Conservation (phyloP, 2,329 filamentous ascomycete genomes). For the Cercospora janseana region DNA sequence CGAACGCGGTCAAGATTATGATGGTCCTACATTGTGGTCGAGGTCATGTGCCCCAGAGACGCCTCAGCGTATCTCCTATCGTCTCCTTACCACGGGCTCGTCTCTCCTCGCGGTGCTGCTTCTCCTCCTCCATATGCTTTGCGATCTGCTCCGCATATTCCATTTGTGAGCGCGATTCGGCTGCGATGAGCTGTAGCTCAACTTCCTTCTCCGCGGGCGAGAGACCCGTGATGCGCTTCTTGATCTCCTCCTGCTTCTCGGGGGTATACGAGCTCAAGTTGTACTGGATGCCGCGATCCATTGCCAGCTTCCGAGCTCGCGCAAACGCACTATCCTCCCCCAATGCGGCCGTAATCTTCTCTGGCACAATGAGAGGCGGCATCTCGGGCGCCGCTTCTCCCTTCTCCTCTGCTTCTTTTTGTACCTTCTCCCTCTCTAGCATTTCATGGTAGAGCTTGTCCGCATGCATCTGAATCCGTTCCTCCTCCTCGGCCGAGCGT, state of each 20-base stretch:
- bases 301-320: conserved; percentile 28
- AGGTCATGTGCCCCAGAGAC: conserved; percentile 31
- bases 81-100: conserved; percentile 55
- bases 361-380: conserved; percentile 51
- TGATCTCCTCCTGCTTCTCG: conserved; percentile 57
- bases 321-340: conserved; percentile 36
- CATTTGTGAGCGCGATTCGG: conserved; percentile 60
- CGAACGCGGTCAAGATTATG: too few species aligned
- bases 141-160: conserved; percentile 59
- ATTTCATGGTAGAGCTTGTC: conserved; percentile 87
- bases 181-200: conserved; percentile 63
- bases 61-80: conserved; percentile 43
- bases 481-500: conserved; percentile 66
- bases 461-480: conserved; percentile 90
- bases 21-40: neutral
- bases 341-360: conserved; percentile 31
- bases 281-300: conserved; percentile 40
- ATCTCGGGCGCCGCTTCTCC: conserved; percentile 57
- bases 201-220: conserved; percentile 45
- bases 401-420: conserved; percentile 65
- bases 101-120: conserved; percentile 54
- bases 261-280: conserved; percentile 55
- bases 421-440: conserved; percentile 73
- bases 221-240: conserved; percentile 42
- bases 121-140: conserved; percentile 57